Base-by-base conservation (phyloP, 2,329 filamentous ascomycete species). In the Pseudofabraea citricarpa region DNA sequence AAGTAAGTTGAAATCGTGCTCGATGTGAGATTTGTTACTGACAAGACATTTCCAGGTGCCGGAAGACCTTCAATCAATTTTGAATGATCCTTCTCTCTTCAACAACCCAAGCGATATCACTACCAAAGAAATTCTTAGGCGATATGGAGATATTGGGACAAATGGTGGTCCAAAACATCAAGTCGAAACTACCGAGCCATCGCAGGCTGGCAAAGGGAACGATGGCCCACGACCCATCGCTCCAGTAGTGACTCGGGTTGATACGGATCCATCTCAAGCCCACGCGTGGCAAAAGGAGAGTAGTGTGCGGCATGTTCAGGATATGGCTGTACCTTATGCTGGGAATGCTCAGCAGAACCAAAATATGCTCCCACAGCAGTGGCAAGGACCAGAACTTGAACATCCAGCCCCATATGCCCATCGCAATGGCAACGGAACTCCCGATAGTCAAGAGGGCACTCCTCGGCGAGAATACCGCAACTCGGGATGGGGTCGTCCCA, bases 91-190 rank as follows among this genome's bases (percentile, higher is more conserved):
- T 4, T 77, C 78, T 18, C 78, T 95, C 40, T 91, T 94, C 66
- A 88, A 83, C 61, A 85, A 81, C 58, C 83, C 77, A 51, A 83
- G 85, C 36, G 91, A 98, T 47, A 83, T 96, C 49, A 96, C 91
- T 2, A 95, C 90, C 5, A 98, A 98, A 65, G 93, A 98, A 59
- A 97, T 98, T 43, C 75, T 98, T 40, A 95, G 91, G 63, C 82
- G 89, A 44, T 96, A 94, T 65, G 90, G 90, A 39, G 88, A 95
- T 59, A 84, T 93, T 49, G 67, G 69, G 43, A 58, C 61, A 1
- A 68, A 61, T 46, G 64, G 67, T 10, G 72, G 73, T 6, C 69
- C 73, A 33, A 68, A 81, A 68, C 67, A 86, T 71, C 69, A 77
- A 68, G 67, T 71, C 65, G 78, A 81, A 65, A 67, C 74, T 58